Evolutionary conservation across 1,284 basidiomycete genomes (phyloP), one percentile per base, ranked within the genome.

Genomic region (Malassezia sympodialis): DNA sequence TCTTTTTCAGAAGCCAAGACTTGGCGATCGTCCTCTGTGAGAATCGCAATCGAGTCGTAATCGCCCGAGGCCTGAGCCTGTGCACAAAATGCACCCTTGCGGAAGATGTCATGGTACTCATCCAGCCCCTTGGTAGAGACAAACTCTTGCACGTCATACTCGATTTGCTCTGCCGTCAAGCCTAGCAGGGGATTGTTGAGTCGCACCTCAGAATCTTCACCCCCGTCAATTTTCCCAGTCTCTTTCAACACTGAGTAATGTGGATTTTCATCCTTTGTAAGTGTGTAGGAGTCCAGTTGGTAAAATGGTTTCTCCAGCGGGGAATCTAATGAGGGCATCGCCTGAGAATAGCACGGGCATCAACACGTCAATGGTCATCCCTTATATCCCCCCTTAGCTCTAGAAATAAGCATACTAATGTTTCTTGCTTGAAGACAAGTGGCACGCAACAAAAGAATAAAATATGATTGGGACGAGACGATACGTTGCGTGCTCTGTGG

Each of bases 171-270:
- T 41, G 80, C 77, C 12, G 82, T 75, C 34, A 83, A 74, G 28
- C 80, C 82, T 0, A 75, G 70, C 34, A 85, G 76, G 2, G 83
- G 83, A 66, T 85, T 85, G 24, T 79, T 76, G 50, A 84, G 76
- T 65, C 79, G 82, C 44, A 77, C 77, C 19, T 54, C 50, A 14
- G 34, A 24, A 14, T 49, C 39, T n/a, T 14, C 27, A 42, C 23
- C 46, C 2, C 8, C 21, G 23, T 24, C 40, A 15, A 30, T 35
- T 17, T 53, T 43, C 0, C 41, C 49, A 8, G 55, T 50, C 24
- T 57, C 55, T n/a, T 39, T n/a, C 37, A 57, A 30, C 4, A 57
- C 45, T 4, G 55, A n/a, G n/a, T n/a, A n/a, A n/a, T 11, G 5
- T 11, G 12, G 11, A 32, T 32, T 32, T 32, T 32, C 31, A 7